Evolutionary conservation across 306 rosid species (phyloP).

Genomic region (Morella rubra): DNA sequence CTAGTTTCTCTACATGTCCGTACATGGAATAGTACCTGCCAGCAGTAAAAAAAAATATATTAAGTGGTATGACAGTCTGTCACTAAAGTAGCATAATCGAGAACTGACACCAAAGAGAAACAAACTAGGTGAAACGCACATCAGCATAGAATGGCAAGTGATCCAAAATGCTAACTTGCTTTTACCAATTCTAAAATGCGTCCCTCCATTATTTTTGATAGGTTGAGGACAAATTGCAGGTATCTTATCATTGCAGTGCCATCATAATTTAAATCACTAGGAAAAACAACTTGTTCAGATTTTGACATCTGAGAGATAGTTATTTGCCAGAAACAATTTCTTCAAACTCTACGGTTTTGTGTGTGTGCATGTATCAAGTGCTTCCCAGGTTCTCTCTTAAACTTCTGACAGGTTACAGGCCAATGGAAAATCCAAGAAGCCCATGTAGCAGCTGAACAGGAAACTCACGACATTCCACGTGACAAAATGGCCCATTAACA

Average conservation of each 20-base stretch:
- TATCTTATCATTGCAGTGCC: not conserved
- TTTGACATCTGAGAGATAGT: not conserved
- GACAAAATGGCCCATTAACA: not conserved
- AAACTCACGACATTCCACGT: not conserved
- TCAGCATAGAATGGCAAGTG: too few relatives aligned
- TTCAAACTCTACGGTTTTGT: not conserved
- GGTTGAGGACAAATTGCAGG: too few relatives aligned
- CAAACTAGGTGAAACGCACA: too few relatives aligned
- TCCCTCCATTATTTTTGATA: too few relatives aligned
- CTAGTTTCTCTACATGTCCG: conserved; percentile 92
- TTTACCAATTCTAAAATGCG: too few relatives aligned
- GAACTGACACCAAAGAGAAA: not conserved
- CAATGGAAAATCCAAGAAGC: not conserved
- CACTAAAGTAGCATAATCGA: conserved; percentile 2
- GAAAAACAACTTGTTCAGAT: not conserved
- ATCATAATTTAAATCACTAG: not conserved
- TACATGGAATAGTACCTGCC: conserved; percentile 94
- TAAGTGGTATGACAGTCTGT: not conserved
- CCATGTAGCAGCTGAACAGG: not conserved
- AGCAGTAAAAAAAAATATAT: conserved; percentile 8
- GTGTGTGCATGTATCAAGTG: not conserved
- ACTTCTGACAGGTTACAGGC: not conserved
- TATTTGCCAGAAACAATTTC: not conserved
- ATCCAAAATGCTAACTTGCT: too few relatives aligned
- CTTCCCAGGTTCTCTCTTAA: not conserved